Evolutionary conservation across 163 green algal species (phyloP).

Genomic region (Volvox carteri): DNA sequence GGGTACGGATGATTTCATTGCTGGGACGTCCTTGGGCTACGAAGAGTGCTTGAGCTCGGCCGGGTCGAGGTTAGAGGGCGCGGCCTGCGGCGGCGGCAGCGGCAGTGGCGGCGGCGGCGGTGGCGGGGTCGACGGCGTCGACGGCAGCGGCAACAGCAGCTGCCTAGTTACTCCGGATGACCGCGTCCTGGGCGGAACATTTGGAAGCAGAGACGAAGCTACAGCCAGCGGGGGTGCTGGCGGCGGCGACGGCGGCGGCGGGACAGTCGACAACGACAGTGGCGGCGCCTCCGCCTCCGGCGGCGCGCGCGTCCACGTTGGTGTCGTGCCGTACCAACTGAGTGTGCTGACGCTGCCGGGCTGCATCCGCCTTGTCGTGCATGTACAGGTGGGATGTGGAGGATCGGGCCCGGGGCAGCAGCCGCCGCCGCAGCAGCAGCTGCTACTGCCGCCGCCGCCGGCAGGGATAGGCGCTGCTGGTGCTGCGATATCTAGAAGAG

Average conservation of each 20-base stretch:
- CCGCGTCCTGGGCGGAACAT: no score
- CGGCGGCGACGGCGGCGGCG: not conserved
- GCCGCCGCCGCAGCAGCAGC: not conserved
- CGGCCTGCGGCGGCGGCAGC: not conserved
- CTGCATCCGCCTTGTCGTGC: not conserved
- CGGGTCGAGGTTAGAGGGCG: not conserved
- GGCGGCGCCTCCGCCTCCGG: no score
- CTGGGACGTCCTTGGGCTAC: no score
- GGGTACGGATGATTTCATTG: no score
- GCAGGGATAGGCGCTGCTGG: no score
- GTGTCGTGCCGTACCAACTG: constrained; percentile 5
- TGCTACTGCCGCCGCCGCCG: not conserved
- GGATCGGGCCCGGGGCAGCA: not conserved
- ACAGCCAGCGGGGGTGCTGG: not conserved
- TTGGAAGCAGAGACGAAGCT: not conserved
- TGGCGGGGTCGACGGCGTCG: not conserved
- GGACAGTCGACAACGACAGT: not conserved
- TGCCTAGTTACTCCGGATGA: no score
- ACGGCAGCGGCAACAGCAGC: not conserved
- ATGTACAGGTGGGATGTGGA: not conserved
- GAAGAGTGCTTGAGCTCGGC: no score
- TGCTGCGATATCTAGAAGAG: no score
- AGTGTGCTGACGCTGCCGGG: not conserved
- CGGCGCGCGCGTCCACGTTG: not conserved
- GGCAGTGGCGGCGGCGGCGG: not conserved